phyloP scores from a whole-genome alignment of 352 stramenopile genomes.

The Globisporangium takayamanum region DNA sequence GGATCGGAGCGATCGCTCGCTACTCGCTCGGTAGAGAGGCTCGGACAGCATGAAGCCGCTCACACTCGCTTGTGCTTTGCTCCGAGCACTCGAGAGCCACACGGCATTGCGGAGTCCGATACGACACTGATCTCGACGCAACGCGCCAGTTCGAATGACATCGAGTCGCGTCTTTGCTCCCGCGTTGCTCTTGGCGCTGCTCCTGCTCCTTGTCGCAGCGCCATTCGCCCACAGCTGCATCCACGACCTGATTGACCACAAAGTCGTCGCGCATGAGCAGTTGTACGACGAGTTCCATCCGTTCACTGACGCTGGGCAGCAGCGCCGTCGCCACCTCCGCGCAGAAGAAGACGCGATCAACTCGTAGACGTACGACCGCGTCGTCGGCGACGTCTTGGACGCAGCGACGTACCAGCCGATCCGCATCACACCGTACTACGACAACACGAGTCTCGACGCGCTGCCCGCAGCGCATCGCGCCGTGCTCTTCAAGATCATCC shows the following conservation, averaged over 20 bases:
- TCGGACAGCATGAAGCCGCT: not conserved
- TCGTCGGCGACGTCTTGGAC: slow-evolving; percentile 20
- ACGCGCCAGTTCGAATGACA: not conserved
- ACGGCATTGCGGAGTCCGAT: not conserved
- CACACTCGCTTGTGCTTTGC: not conserved
- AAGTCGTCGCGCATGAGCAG: slow-evolving; percentile 13
- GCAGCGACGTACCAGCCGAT: slow-evolving; percentile 33
- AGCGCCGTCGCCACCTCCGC: not conserved
- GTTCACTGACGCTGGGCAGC: slow-evolving; percentile 8
- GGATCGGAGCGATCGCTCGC: no score
- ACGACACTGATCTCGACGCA: no score
- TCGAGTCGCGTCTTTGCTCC: not conserved
- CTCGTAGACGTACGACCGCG: slow-evolving; percentile 33
- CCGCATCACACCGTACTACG: slow-evolving; percentile 62
- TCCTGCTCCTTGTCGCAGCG: slow-evolving; percentile 1
- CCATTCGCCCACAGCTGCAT: slow-evolving; percentile 8
- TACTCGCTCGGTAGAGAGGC: no score
- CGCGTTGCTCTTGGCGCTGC: not conserved
- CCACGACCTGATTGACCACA: slow-evolving; percentile 22
- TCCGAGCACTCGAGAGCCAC: not conserved
- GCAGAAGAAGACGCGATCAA: slow-evolving; percentile 10
- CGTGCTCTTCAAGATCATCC: slow-evolving; percentile 50
- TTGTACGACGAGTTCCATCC: slow-evolving; percentile 12
- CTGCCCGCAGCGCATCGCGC: slow-evolving; percentile 28
- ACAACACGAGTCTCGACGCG: slow-evolving; percentile 35